Percentiles rank a stretch among this genome's conserved stretches.
These are phyloP conservation scores for Podaxis pistillaris DNA, from an alignment of 768 basidiomycete genomes.

Conservation along the genomic window DNA sequence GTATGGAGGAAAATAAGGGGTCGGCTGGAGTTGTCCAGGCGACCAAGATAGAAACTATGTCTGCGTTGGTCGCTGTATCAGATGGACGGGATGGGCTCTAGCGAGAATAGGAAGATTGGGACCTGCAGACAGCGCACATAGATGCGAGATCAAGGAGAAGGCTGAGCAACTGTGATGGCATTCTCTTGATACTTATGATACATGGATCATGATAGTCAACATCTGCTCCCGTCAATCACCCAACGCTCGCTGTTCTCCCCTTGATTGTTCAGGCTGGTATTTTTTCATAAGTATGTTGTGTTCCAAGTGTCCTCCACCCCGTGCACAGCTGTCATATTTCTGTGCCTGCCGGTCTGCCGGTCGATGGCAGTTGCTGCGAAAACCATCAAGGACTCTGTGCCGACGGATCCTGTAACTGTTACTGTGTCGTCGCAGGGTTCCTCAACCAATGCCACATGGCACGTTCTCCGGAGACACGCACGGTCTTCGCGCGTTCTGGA, in stretches of 20 bases:
- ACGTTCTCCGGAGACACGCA: background rate
- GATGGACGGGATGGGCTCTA: background rate
- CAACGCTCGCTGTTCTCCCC: background rate
- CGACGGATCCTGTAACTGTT: slow-evolving; percentile 1
- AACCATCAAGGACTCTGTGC: background rate
- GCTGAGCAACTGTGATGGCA: background rate
- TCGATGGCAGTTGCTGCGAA: slow-evolving; percentile 3
- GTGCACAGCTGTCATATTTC: background rate
- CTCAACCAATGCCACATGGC: background rate
- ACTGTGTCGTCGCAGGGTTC: background rate
- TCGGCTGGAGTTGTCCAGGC: slow-evolving; percentile 5
- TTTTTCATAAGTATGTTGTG: background rate
- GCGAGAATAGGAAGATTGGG: background rate
- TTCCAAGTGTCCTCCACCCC: background rate
- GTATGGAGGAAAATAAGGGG: background rate
- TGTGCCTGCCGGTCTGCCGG: background rate
- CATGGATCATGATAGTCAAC: background rate
- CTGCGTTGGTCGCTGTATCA: background rate
- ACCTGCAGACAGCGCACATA: background rate
- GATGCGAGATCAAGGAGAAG: background rate
- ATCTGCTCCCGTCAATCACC: slow-evolving; percentile 1
- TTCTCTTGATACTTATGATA: background rate
- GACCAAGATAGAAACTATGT: background rate
- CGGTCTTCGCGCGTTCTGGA: background rate
- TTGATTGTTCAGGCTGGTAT: background rate